Percentiles rank a stretch among this genome's conserved stretches.
Evolutionary conservation across 192 early-diverging fungal species (phyloP).

Genomic region (Gonapodya sp.): DNA sequence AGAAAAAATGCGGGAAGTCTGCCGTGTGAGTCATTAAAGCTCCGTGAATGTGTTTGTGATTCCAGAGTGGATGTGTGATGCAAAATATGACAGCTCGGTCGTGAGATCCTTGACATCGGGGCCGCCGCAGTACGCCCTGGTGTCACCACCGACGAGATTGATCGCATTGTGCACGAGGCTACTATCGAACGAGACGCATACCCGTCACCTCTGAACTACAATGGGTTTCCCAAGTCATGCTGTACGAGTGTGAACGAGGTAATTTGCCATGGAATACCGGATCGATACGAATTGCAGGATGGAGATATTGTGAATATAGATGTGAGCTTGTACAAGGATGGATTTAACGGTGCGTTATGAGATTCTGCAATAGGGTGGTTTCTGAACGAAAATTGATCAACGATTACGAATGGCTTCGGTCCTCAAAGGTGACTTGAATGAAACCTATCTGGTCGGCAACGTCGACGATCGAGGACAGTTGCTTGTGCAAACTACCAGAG

Average conservation of each 20-base stretch:
- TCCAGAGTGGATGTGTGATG: not conserved
- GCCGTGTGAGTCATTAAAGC: conserved; percentile 50
- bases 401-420: no score
- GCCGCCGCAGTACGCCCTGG: conserved; percentile 69
- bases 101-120: conserved; percentile 88
- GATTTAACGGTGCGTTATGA: conserved; percentile 58
- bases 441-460: conserved; percentile 83
- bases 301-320: conserved; percentile 97
- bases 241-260: conserved; percentile 89
- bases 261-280: conserved; percentile 97
- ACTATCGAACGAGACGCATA: conserved; percentile 83
- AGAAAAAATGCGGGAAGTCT: conserved; percentile 67
- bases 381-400: not conserved
- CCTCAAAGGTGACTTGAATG: conserved; percentile 78
- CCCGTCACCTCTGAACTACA: conserved; percentile 95
- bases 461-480: conserved; percentile 64
- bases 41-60: not conserved
- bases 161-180: conserved; percentile 90
- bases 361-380: not conserved
- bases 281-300: conserved; percentile 81
- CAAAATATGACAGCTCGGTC: conserved; percentile 58
- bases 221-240: conserved; percentile 88
- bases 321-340: conserved; percentile 77
- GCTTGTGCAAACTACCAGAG: conserved; percentile 70
- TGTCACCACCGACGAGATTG: conserved; percentile 91